These are phyloP conservation scores for Acer campestre DNA, from an alignment of 345 rosid species.

Conservation along the genomic window DNA sequence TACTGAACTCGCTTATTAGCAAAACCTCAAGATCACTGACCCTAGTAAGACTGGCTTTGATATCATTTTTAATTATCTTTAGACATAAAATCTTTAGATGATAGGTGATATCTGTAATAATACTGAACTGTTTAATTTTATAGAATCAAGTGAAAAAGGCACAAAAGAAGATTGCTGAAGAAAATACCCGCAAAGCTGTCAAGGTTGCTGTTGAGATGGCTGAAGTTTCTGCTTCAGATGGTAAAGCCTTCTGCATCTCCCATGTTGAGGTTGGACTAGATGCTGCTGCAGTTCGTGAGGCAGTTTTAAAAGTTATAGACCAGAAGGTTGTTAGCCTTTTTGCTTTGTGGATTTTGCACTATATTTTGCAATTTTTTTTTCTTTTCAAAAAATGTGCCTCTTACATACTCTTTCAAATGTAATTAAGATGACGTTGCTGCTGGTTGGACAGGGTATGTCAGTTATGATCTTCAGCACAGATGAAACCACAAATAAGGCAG, in stretches of 20 bases:
- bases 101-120: neutral
- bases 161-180: constrained; percentile 89
- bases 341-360: neutral
- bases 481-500: constrained; percentile 80
- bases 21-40: neutral
- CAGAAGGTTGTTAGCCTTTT: constrained; percentile 50
- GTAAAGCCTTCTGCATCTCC: constrained; percentile 72
- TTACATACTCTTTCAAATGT: neutral
- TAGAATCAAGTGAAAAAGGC: constrained; percentile 73
- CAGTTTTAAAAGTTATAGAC: constrained; percentile 73
- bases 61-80: neutral
- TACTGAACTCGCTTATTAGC: neutral
- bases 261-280: constrained; percentile 87
- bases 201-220: constrained; percentile 60
- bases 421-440: neutral
- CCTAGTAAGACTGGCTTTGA: neutral
- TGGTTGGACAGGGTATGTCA: constrained; percentile 65
- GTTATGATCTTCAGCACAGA: constrained; percentile 88
- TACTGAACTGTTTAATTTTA: constrained; percentile 2
- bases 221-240: constrained; percentile 66
- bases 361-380: neutral
- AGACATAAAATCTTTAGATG: neutral
- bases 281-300: constrained; percentile 95
- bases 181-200: constrained; percentile 75
- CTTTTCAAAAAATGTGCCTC: neutral